phyloP scores from a whole-genome alignment of 139 green algal species.

The Picochlorum sp. region DNA sequence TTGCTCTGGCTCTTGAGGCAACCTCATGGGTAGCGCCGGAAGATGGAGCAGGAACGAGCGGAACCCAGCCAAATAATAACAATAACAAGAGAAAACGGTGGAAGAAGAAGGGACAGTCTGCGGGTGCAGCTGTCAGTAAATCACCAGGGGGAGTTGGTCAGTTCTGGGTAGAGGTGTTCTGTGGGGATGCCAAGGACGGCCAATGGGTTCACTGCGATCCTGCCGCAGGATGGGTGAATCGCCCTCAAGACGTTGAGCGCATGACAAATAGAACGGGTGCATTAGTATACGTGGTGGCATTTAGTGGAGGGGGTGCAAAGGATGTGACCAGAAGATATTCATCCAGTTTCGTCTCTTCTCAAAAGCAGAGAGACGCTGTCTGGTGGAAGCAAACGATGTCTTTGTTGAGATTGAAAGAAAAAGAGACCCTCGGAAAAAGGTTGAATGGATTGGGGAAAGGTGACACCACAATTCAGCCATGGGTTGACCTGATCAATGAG shows the following conservation, averaged over 20 bases:
- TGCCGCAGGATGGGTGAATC: conserved; percentile 52
- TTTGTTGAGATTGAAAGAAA: conserved; percentile 9
- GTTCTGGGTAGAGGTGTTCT: conserved; percentile 80
- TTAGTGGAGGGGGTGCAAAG: conserved; percentile 33
- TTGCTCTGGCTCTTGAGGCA: conserved; percentile 65
- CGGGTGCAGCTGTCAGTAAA: not conserved
- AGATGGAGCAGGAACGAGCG: conserved; percentile 11
- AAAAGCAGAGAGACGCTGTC: conserved; percentile 41
- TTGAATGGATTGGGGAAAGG: not conserved
- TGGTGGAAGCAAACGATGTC: conserved; percentile 50
- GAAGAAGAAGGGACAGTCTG: not conserved
- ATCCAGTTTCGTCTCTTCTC: conserved; percentile 25
- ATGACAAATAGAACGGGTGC: not conserved
- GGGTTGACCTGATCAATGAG: conserved; percentile 5
- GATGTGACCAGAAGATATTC: conserved; percentile 65
- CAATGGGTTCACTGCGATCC: conserved; percentile 77
- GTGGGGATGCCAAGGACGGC: conserved; percentile 36
- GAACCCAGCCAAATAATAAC: conserved; percentile 9
- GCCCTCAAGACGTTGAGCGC: conserved; percentile 27
- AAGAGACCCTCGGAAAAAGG: not conserved
- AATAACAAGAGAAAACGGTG: not conserved
- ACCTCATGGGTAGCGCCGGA: conserved; percentile 28
- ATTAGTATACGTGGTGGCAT: conserved; percentile 59
- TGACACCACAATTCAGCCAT: conserved; percentile 11
- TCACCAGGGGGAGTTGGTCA: conserved; percentile 6